A percentile compares a stretch with the other conserved stretches of the same genome.
These are phyloP conservation scores for Aspergillus sp. DNA, from an alignment of 2,329 filamentous ascomycete genomes.

Conservation along the genomic window DNA sequence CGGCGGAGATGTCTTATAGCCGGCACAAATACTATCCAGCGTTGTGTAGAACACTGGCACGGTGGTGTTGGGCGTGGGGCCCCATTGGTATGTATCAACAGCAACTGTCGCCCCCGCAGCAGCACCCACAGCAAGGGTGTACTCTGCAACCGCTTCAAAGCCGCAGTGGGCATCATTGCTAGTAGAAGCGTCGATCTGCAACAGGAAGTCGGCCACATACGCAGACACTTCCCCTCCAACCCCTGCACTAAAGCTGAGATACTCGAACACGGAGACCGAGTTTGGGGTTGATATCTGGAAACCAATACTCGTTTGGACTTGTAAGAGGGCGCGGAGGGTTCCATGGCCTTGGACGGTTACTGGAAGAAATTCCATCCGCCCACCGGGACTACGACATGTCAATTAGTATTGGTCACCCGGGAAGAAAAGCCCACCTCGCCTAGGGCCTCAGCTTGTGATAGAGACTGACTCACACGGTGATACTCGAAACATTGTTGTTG, in stretches of 20 bases:
- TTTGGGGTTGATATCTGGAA: neutral
- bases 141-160: slow-evolving; percentile 8
- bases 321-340: slow-evolving; percentile 6
- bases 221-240: slow-evolving; percentile 6
- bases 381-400: neutral
- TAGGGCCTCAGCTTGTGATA: too few species aligned
- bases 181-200: slow-evolving; percentile 1
- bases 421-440: too few species aligned
- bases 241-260: neutral
- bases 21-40: slow-evolving; percentile 9
- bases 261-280: neutral
- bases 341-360: slow-evolving; percentile 7
- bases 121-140: slow-evolving; percentile 10
- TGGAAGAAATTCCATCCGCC: slow-evolving; percentile 9
- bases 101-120: slow-evolving; percentile 12
- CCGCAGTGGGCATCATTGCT: slow-evolving; percentile 1
- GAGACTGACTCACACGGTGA: slow-evolving; percentile 7
- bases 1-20: neutral
- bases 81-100: slow-evolving; percentile 12
- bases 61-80: slow-evolving; percentile 3
- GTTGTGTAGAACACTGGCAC: slow-evolving; percentile 13
- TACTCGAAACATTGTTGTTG: slow-evolving; percentile 4
- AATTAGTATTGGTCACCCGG: neutral
- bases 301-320: slow-evolving; percentile 9
- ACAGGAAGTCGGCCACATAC: slow-evolving; percentile 7